Base-by-base conservation (phyloP, 345 rosid genomes). In the Pistacia vera region DNA sequence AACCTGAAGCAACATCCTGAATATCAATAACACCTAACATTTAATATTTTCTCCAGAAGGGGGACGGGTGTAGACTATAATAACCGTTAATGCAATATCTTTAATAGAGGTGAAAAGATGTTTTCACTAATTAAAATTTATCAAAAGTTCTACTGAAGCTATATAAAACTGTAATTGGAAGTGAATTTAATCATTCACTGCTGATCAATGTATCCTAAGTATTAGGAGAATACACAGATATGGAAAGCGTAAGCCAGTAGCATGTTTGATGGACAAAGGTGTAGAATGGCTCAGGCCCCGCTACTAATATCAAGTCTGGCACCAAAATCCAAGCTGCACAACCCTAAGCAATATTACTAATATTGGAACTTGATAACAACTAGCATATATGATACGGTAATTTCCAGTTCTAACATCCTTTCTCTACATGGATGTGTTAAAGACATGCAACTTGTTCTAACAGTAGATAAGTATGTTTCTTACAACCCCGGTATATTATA, bases 291-390 rank as follows among this genome's bases (percentile, higher is more conserved):
- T 49, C 20, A n/a, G 11, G 33, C 52, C 70, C 71, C 48, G 41
- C 67, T 57, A 62, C 2, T 54, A 33, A 33, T 46, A 33, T 35
- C 68, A 41, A 46, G 25, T 22, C 5, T 49, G 62, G 16, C 65
- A 16, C 55, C 2, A 30, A 30, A 30, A 30, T 30, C 33, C 33
- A 30, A 30, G 33, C 33, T 30, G 33, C 63, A 8, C 64, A 74
- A 22, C 36, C 25, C 28, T 2, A 33, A 72, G 75, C 28, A 28
- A 9, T 12, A 11, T 20, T 9, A 61, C 62, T 38, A 71, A 51
- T 73, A 38, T 13, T 64, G 57, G 25, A 55, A 63, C 75, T 58
- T 3, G 68, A 65, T 56, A 57, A 54, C 52, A 13, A 41, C 18
- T 18, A 35, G 6, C 36, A 72, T n/a, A 36, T 60, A 59, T 36